A percentile compares a stretch with the other conserved stretches of the same genome.
Conservation (phyloP, 2,329 filamentous ascomycete genomes). For the Rhinocladiella similis region DNA sequence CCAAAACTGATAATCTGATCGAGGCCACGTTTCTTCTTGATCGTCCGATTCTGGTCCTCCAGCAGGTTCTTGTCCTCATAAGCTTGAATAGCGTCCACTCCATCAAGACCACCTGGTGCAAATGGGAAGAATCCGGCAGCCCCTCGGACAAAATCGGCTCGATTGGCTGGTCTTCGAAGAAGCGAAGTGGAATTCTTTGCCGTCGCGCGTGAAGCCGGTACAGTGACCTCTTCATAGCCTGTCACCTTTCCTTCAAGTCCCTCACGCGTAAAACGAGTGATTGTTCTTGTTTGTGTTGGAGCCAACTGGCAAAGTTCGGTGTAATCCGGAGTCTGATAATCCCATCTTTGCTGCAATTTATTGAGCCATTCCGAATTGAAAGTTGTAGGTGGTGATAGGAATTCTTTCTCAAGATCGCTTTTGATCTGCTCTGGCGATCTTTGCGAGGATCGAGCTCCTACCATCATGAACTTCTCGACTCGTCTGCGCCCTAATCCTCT, state of each 20-base stretch:
- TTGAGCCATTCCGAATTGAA: slow-evolving; percentile 89
- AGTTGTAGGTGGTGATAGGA: slow-evolving; percentile 73
- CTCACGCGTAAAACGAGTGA: slow-evolving; percentile 87
- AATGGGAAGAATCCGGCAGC: slow-evolving; percentile 94
- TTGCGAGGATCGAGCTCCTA: not conserved
- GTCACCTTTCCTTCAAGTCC: slow-evolving; percentile 90
- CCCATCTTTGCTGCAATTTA: slow-evolving; percentile 84
- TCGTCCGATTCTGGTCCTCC: slow-evolving; percentile 46
- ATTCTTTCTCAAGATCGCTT: slow-evolving; percentile 70
- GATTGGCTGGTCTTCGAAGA: slow-evolving; percentile 77
- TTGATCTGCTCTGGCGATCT: slow-evolving; percentile 52
- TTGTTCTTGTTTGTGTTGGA: slow-evolving; percentile 89
- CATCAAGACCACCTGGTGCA: slow-evolving; percentile 83
- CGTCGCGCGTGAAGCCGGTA: slow-evolving; percentile 83
- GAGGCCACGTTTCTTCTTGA: slow-evolving; percentile 52
- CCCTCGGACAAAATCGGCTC: slow-evolving; percentile 88
- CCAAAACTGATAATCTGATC: slow-evolving; percentile 84
- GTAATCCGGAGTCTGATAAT: slow-evolving; percentile 70
- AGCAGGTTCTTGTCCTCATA: slow-evolving; percentile 72
- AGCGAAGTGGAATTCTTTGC: slow-evolving; percentile 95
- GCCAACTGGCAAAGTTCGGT: slow-evolving; percentile 83
- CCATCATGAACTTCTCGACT: not conserved
- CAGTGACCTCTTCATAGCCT: slow-evolving; percentile 90
- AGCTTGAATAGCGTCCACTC: slow-evolving; percentile 80
- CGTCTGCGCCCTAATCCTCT: too few relatives aligned